Evolutionary conservation across 1,284 basidiomycete genomes (phyloP).

Genomic region (Termitomyces sp.): DNA sequence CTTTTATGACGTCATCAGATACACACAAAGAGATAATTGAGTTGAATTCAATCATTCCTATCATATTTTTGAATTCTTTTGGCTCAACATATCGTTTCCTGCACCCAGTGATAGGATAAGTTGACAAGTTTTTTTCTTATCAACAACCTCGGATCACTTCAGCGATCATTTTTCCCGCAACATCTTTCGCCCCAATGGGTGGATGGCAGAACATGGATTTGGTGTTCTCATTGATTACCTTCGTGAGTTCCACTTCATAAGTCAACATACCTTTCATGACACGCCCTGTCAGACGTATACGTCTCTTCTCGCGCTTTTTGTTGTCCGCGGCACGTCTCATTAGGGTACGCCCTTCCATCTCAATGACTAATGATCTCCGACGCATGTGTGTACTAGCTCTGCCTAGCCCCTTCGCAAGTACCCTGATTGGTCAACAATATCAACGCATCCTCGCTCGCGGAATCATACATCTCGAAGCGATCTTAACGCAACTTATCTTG

Average conservation of each 20-base stretch:
- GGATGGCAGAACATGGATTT: background rate
- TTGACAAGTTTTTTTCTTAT: no score
- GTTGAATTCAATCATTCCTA: no score
- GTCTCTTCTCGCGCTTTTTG: constrained; percentile 4
- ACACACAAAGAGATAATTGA: no score
- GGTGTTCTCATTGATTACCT: background rate
- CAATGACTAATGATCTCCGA: no score
- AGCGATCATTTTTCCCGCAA: no score
- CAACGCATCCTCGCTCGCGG: background rate
- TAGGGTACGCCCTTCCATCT: background rate
- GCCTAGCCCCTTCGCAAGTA: background rate
- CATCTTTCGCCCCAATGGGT: background rate
- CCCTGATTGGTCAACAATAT: background rate
- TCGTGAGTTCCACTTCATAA: constrained; percentile 3
- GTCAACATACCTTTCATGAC: background rate
- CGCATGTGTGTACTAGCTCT: constrained; percentile 30
- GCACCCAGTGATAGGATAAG: no score
- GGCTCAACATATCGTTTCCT: no score
- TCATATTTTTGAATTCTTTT: no score
- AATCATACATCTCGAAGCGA: constrained; percentile 44
- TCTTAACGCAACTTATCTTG: constrained; percentile 64
- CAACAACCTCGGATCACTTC: no score
- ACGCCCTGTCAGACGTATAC: background rate
- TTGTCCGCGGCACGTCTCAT: background rate
- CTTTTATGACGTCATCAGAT: no score